Evolutionary conservation across 2,329 filamentous ascomycete species (phyloP).

Genomic region (Alternaria sp.): DNA sequence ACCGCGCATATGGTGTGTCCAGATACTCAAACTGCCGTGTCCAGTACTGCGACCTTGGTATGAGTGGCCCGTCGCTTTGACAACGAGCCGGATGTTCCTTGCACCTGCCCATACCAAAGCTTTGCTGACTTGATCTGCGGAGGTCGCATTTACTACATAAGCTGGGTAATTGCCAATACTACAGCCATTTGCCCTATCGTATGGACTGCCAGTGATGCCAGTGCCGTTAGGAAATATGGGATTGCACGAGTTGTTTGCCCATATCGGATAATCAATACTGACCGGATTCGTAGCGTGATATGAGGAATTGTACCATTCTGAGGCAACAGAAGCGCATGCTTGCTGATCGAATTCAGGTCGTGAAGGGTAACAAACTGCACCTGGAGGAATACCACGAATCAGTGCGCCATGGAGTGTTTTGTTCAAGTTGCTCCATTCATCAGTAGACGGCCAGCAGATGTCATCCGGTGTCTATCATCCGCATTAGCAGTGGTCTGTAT

Average conservation of each 20-base stretch:
- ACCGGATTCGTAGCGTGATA: slow-evolving; percentile 39
- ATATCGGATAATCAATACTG: slow-evolving; percentile 42
- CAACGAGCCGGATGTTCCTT: slow-evolving; percentile 34
- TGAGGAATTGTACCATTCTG: slow-evolving; percentile 40
- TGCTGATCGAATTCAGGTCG: slow-evolving; percentile 32
- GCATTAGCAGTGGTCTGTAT: background rate
- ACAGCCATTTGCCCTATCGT: slow-evolving; percentile 35
- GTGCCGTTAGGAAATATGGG: slow-evolving; percentile 44
- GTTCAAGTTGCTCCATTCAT: slow-evolving; percentile 36
- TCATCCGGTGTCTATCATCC: slow-evolving; percentile 17
- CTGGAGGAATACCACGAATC: slow-evolving; percentile 33
- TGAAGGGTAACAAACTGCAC: slow-evolving; percentile 37
- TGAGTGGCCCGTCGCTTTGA: slow-evolving; percentile 42
- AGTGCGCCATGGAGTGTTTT: slow-evolving; percentile 29
- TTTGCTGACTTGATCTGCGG: slow-evolving; percentile 23
- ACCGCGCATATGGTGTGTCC: slow-evolving; percentile 39
- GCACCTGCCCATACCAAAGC: slow-evolving; percentile 35
- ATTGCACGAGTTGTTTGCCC: slow-evolving; percentile 43
- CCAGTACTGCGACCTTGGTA: slow-evolving; percentile 35
- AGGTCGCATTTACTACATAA: slow-evolving; percentile 42
- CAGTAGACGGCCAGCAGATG: slow-evolving; percentile 32
- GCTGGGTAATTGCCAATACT: slow-evolving; percentile 35
- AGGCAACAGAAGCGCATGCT: slow-evolving; percentile 29
- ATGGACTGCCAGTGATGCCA: slow-evolving; percentile 34
- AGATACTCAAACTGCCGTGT: slow-evolving; percentile 33